Evolutionary conservation across 2,329 filamentous ascomycete species (phyloP).

Genomic region (Rhinocladiella similis): DNA sequence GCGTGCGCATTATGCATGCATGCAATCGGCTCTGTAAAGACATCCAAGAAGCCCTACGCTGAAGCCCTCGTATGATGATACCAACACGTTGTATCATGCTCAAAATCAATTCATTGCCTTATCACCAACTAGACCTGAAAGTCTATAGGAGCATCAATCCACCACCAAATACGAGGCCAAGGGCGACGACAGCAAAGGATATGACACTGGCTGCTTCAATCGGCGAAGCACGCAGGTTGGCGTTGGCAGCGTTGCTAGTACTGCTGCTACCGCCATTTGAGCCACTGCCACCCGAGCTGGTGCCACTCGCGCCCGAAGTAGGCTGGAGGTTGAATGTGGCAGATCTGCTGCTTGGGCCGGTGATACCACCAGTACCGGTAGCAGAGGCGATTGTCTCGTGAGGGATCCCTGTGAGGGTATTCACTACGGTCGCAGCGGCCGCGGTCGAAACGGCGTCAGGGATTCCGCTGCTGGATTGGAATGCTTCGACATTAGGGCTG

Average conservation of each 20-base stretch:
- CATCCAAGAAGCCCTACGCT: too few species aligned
- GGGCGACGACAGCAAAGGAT: slow-evolving; percentile 9
- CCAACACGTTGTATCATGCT: too few species aligned
- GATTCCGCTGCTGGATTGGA: slow-evolving; percentile 19
- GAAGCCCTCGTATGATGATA: too few species aligned
- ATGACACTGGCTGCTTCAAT: slow-evolving; percentile 8
- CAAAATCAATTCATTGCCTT: too few species aligned
- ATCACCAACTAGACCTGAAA: not conserved
- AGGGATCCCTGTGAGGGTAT: slow-evolving; percentile 31
- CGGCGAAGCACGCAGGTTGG: slow-evolving; percentile 14
- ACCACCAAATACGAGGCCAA: slow-evolving; percentile 21
- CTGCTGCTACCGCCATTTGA: not conserved
- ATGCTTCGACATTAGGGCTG: slow-evolving; percentile 20
- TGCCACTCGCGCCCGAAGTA: slow-evolving; percentile 1
- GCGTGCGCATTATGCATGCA: too few species aligned
- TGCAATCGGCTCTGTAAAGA: too few species aligned
- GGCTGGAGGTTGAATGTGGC: slow-evolving; percentile 25
- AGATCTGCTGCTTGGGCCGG: slow-evolving; percentile 13
- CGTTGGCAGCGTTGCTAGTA: slow-evolving; percentile 13
- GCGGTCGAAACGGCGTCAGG: slow-evolving; percentile 23
- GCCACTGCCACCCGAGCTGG: slow-evolving; percentile 1
- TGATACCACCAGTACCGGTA: slow-evolving; percentile 16
- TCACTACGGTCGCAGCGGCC: slow-evolving; percentile 28
- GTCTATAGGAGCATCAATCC: slow-evolving; percentile 21
- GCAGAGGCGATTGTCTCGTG: slow-evolving; percentile 16